phyloP scores from a whole-genome alignment of 2,329 filamentous ascomycete species.

The Apiospora koreana region DNA sequence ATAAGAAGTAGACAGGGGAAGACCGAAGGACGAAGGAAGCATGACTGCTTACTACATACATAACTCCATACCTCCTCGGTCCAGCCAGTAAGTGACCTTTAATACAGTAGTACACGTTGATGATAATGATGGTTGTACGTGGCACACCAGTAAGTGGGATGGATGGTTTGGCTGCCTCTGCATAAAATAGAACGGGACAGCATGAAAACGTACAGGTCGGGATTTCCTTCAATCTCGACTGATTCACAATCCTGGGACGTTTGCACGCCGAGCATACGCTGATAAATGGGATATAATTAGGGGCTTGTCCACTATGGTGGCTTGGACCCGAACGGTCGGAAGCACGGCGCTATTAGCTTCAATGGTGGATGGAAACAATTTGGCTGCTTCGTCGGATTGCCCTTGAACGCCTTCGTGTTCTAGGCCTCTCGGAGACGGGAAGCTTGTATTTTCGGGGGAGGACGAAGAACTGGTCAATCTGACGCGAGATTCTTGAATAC shows the following conservation, averaged over 20 bases:
- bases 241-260: neutral
- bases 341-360: slow-evolving; percentile 8
- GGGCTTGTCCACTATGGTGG: slow-evolving; percentile 7
- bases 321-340: slow-evolving; percentile 8
- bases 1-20: neutral
- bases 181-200: neutral
- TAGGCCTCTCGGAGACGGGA: neutral
- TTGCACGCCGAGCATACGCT: neutral
- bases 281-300: slow-evolving; percentile 1
- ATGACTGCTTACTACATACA: too few species aligned
- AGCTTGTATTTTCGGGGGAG: neutral
- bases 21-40: neutral
- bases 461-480: neutral
- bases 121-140: neutral
- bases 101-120: neutral
- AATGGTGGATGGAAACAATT: neutral
- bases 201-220: slow-evolving; percentile 1
- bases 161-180: neutral
- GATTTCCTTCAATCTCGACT: neutral
- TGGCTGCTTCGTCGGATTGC: neutral
- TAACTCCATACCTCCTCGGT: too few species aligned
- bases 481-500: neutral
- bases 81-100: neutral
- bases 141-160: neutral
- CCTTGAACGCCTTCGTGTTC: neutral